Evolutionary conservation across 805 yeast species (phyloP).

Genomic region (Scheffersomyces lignosus): DNA sequence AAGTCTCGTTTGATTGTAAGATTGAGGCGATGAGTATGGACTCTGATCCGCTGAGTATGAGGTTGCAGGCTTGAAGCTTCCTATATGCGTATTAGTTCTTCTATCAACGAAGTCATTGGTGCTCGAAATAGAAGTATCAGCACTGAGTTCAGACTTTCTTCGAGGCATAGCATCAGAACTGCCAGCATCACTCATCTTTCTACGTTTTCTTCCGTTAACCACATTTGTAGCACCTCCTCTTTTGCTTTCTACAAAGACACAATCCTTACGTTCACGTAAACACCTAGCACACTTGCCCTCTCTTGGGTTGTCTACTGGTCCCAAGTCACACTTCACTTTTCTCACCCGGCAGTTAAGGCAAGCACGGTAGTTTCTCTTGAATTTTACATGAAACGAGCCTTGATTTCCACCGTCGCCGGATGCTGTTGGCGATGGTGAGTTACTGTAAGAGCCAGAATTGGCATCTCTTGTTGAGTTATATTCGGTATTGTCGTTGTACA

Average conservation of each 20-base stretch:
- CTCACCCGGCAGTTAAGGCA: conserved; percentile 83
- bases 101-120: neutral
- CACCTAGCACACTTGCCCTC: conserved; percentile 88
- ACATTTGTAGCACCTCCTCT: conserved; percentile 24
- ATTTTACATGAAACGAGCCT: conserved; percentile 24
- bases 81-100: too few relatives aligned
- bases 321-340: conserved; percentile 85
- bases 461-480: too few relatives aligned
- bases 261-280: conserved; percentile 75
- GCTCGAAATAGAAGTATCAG: neutral
- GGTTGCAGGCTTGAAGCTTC: too few relatives aligned
- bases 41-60: too few relatives aligned
- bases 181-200: conserved; percentile 31
- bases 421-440: neutral
- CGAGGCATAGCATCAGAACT: neutral
- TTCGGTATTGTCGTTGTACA: too few relatives aligned
- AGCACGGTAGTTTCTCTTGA: conserved; percentile 73
- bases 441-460: too few relatives aligned
- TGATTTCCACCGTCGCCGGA: neutral
- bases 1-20: conserved; percentile 1
- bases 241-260: conserved; percentile 57
- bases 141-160: neutral
- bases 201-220: conserved; percentile 53
- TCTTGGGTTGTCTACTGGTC: conserved; percentile 67
- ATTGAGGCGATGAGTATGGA: neutral